A percentile compares a stretch with the other conserved stretches of the same genome.
Conservation (phyloP, 1,284 basidiomycete species). For the Papiliotrema nemorosa region DNA sequence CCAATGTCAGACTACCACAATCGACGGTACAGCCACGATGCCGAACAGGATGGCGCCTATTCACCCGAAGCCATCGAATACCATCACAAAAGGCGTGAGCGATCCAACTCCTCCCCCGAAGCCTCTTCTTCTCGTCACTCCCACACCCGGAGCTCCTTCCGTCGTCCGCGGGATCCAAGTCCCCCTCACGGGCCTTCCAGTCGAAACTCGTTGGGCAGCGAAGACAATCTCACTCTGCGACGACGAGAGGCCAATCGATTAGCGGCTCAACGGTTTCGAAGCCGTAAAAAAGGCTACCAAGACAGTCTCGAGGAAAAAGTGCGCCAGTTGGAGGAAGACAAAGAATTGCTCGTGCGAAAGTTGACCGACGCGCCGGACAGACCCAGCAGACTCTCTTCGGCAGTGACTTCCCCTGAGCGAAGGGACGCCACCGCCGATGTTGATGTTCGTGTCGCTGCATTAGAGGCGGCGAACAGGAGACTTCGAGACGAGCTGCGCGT, state of each 20-base stretch:
- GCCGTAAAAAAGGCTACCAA: constrained; percentile 44
- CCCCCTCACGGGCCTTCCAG: no score
- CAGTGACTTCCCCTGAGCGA: constrained; percentile 12
- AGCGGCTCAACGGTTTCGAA: constrained; percentile 44
- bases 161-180: background rate
- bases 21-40: no score
- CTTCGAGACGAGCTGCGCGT: constrained; percentile 32
- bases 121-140: background rate
- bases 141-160: background rate
- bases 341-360: constrained; percentile 21
- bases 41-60: no score
- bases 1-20: no score
- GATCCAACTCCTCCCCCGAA: constrained; percentile 9
- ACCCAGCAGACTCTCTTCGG: background rate
- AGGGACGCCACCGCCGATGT: constrained; percentile 11
- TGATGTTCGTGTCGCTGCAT: constrained; percentile 27
- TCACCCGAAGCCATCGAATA: no score
- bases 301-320: constrained; percentile 42
- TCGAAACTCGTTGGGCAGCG: background rate
- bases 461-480: constrained; percentile 35
- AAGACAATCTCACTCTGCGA: constrained; percentile 25
- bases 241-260: constrained; percentile 43
- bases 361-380: constrained; percentile 15
- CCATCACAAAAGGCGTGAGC: constrained; percentile 7
- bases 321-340: constrained; percentile 32